Evolutionary conservation across 1,284 basidiomycete genomes (phyloP).

Genomic region (Tetrapyrgos nigripes): DNA sequence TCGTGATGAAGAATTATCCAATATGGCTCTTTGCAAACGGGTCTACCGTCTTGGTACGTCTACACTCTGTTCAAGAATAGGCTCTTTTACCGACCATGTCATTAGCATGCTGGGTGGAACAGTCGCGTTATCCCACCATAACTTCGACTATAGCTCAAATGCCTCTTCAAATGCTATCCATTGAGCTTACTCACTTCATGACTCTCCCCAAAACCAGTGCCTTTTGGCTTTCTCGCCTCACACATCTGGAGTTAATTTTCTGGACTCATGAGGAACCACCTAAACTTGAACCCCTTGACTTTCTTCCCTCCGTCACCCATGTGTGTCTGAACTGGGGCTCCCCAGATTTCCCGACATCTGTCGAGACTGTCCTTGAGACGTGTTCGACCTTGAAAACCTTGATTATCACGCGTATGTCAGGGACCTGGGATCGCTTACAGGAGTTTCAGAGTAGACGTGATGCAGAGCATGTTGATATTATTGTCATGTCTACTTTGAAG

Average conservation of each 20-base stretch:
- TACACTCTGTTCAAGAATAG: no score
- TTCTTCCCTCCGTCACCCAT: slow-evolving; percentile 6
- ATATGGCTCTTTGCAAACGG: neutral
- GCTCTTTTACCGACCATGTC: no score
- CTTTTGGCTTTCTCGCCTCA: slow-evolving; percentile 11
- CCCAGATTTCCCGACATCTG: slow-evolving; percentile 5
- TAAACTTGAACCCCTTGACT: neutral
- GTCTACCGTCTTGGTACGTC: slow-evolving; percentile 5
- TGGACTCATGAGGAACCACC: slow-evolving; percentile 4
- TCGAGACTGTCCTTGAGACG: slow-evolving; percentile 4
- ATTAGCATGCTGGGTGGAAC: slow-evolving; percentile 13
- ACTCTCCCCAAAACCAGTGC: neutral
- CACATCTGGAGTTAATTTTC: slow-evolving; percentile 13
- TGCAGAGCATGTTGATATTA: slow-evolving; percentile 9
- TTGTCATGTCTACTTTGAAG: slow-evolving; percentile 6
- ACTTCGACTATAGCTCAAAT: slow-evolving; percentile 1
- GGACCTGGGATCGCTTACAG: slow-evolving; percentile 5
- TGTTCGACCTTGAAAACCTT: slow-evolving; percentile 11
- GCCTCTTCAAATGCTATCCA: slow-evolving; percentile 5
- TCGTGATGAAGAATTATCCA: slow-evolving; percentile 1
- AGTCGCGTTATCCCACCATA: neutral
- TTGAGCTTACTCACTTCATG: slow-evolving; percentile 13
- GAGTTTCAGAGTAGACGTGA: slow-evolving; percentile 2
- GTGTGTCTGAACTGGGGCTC: slow-evolving; percentile 12
- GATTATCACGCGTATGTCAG: slow-evolving; percentile 4